These are phyloP conservation scores for Wolfiporia cocos DNA, from an alignment of 1,284 basidiomycete species.

Conservation along the genomic window DNA sequence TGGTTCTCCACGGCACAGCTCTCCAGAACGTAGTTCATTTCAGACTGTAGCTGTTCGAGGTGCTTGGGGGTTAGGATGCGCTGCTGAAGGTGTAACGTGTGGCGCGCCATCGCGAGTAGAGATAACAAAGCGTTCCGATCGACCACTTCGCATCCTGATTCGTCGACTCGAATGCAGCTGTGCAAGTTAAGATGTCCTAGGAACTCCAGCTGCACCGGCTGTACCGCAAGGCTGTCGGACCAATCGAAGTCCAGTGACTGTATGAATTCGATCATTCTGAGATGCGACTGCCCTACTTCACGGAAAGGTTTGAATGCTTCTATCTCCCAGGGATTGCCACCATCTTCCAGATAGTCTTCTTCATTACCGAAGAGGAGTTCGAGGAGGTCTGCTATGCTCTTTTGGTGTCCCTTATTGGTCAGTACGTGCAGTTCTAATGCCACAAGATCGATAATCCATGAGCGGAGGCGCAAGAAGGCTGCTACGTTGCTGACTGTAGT, in stretches of 20 bases:
- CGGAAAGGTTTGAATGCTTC: constrained; percentile 53
- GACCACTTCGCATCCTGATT: constrained; percentile 76
- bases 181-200: constrained; percentile 69
- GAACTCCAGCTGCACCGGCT: constrained; percentile 60
- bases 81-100: constrained; percentile 62
- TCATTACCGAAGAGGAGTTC: constrained; percentile 71
- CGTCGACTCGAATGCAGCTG: constrained; percentile 66
- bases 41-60: constrained; percentile 62
- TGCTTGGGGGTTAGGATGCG: constrained; percentile 57
- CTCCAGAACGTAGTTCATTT: constrained; percentile 73
- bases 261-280: constrained; percentile 83
- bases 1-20: constrained; percentile 84
- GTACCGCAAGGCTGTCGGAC: constrained; percentile 66
- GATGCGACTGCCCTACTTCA: constrained; percentile 74
- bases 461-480: constrained; percentile 78
- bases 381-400: constrained; percentile 66
- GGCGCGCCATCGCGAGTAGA: constrained; percentile 56
- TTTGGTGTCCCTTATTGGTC: constrained; percentile 70
- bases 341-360: constrained; percentile 36
- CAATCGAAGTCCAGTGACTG: constrained; percentile 86
- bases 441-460: constrained; percentile 81
- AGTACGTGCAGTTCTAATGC: constrained; percentile 90
- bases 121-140: constrained; percentile 68
- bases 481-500: constrained; percentile 73
- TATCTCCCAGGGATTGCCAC: constrained; percentile 37